Base-by-base conservation (phyloP, 768 basidiomycete genomes). In the Tubosaeta sp. region DNA sequence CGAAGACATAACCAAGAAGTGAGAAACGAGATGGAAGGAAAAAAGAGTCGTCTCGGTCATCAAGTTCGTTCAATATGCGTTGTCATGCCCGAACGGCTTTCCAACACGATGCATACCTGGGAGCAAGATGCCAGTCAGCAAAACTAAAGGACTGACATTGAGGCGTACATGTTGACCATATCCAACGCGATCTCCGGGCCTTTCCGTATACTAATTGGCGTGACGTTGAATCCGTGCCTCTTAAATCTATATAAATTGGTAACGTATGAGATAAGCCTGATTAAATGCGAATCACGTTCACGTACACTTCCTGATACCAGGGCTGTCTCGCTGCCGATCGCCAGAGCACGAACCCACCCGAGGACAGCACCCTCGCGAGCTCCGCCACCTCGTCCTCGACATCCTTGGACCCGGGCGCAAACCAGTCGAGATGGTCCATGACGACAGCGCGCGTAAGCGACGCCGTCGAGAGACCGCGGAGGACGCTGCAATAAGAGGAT, bases 381-480 rank as follows among this genome's bases (percentile, higher is more conserved):
- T 85, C 77, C 1, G 22, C 26, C 17, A 84, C 72, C 61, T 87
- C 84, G 33, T 76, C 74, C 33, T 81, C 76, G 1, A 73, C 69
- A 35, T 78, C 76, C 45, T 66, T 64, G 14, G 76, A 71, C 4
- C 76, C 74, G 0, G 80, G 80, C 0, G 74, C 57, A 48, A 82
- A 79, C 74, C 78, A 82, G 57, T 84, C 83, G 45, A 86, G 73
- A 45, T 83, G 82, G 65, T 88, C 86, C 86, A 88, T 88, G 51
- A 87, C 73, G 27, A 87, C 76, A 11, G 80, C 78, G 26, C 83
- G 78, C 32, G 83, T 86, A 42, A 86, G 71, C 7, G 78, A 79
- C 31, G 69, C 69, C n/a, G 68, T 56, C 1, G 66, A 68, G 16
- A 80, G 71, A 11, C 76, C 78, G 22, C 59, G 65, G 12, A 80